A percentile compares a stretch with the other conserved stretches of the same genome.
Evolutionary conservation across 2,329 filamentous ascomycete genomes (phyloP).

Genomic region (Sphaerulina vaccinii): DNA sequence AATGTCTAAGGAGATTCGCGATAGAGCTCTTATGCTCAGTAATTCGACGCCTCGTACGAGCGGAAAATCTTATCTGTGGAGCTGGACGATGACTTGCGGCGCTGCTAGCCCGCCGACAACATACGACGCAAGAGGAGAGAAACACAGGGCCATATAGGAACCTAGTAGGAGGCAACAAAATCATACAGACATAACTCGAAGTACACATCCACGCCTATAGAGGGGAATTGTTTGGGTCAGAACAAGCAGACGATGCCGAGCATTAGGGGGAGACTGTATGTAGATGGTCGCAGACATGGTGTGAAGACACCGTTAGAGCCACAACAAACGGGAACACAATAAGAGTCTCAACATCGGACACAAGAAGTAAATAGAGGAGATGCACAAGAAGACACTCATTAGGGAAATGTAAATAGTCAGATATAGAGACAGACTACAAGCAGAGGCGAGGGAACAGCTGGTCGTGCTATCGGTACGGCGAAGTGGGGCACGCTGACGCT

Average conservation of each 20-base stretch:
- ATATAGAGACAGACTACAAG: slow-evolving; percentile 13
- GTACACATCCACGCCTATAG: slow-evolving; percentile 12
- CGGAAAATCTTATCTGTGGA: slow-evolving; percentile 12
- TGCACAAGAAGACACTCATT: slow-evolving; percentile 7
- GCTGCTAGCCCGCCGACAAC: slow-evolving; percentile 9
- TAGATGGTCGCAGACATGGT: slow-evolving; percentile 14
- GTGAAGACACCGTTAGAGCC: slow-evolving; percentile 12
- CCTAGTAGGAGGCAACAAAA: slow-evolving; percentile 19
- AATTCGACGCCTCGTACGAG: slow-evolving; percentile 15
- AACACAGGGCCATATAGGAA: slow-evolving; percentile 16
- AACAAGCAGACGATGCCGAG: no score
- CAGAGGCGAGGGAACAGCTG: slow-evolving; percentile 12
- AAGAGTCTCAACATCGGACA: slow-evolving; percentile 13
- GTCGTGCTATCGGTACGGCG: slow-evolving; percentile 14
- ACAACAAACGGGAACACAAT: slow-evolving; percentile 7
- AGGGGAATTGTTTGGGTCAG: slow-evolving; percentile 6
- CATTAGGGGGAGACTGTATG: slow-evolving; percentile 13
- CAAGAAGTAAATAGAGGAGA: slow-evolving; percentile 7
- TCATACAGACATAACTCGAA: slow-evolving; percentile 8
- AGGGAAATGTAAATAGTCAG: slow-evolving; percentile 5
- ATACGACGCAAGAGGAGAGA: slow-evolving; percentile 11
- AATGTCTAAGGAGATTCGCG: slow-evolving; percentile 12
- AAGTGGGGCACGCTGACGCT: slow-evolving; percentile 11
- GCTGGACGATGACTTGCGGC: slow-evolving; percentile 11
- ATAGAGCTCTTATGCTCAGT: slow-evolving; percentile 13